Conservation (phyloP, 2,329 filamentous ascomycete species). For the Beauveria rudraprayagi region DNA sequence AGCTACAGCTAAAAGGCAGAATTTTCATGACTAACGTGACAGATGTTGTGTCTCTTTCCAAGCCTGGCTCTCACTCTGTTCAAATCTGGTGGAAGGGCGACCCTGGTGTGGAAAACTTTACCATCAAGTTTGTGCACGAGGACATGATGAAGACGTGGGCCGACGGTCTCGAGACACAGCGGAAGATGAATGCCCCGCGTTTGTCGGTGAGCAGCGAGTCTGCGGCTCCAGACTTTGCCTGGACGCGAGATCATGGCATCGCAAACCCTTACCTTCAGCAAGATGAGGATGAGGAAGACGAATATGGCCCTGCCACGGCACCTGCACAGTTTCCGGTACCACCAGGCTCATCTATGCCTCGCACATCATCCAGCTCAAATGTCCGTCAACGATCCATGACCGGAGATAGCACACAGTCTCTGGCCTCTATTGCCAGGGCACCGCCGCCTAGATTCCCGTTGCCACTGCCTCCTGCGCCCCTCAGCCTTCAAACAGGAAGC, state of each 20-base stretch:
- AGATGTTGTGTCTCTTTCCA: conserved; percentile 79
- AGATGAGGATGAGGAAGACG: conserved; percentile 56
- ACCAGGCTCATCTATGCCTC: conserved; percentile 20
- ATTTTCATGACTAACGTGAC: conserved; percentile 99
- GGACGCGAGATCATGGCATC: conserved; percentile 62
- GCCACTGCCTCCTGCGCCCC: conserved; percentile 44
- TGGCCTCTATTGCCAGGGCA: conserved; percentile 48
- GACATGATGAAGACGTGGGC: conserved; percentile 93
- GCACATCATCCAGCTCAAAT: conserved; percentile 59
- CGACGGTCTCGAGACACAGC: conserved; percentile 66
- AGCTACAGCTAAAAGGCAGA: conserved; percentile 87
- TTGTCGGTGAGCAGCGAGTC: conserved; percentile 38
- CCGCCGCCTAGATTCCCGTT: conserved; percentile 67
- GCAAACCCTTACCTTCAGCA: conserved; percentile 74
- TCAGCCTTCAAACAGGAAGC: conserved; percentile 61
- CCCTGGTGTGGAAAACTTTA: conserved; percentile 89
- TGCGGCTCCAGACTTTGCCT: conserved; percentile 66
- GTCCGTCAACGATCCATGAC: conserved; percentile 71
- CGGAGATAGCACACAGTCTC: conserved; percentile 55
- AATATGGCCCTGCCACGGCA: conserved; percentile 31
- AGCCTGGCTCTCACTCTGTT: conserved; percentile 85
- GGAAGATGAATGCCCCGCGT: conserved; percentile 51
- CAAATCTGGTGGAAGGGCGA: conserved; percentile 99
- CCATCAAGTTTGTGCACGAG: conserved; percentile 87
- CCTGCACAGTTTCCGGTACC: conserved; percentile 29